Base-by-base conservation (phyloP, 306 rosid genomes). In the Cyamopsis tetragonoloba region DNA sequence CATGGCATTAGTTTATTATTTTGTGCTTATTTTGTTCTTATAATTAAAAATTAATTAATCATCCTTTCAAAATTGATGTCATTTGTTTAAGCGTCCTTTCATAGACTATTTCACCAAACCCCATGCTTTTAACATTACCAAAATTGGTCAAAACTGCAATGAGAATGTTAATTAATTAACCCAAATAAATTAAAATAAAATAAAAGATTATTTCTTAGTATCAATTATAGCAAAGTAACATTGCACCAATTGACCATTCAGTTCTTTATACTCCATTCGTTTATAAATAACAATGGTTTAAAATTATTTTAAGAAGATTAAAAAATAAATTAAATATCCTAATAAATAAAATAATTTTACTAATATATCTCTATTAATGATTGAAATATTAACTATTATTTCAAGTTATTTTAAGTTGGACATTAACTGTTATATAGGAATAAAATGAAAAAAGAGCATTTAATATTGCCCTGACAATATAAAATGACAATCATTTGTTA, bases 41-140 rank as follows among this genome's bases (percentile, higher is more conserved):
- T 68, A 49, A 24, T 34, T 8, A 31, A 44, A 57, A 60, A 12
- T 41, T 68, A 39, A 69, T 64, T 50, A 55, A 73, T 54, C 70
- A 55, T 44, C 18, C 22, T 61, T 39, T 7, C n/a, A n/a, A 65
- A 34, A 81, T 68, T 73, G 38, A 19, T 80, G 37, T 26, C 42
- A 80, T 73, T 76, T 20, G 80, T 81, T 83, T 77, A 68, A 55
- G 66, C 71, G 85, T 73, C 81, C 56, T 77, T 79, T 74, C 78
- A 38, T 14, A 4, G 2, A 48, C 82, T 74, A 37, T 74, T 75
- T 70, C 85, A 71, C 89, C 92, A 34, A 66, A 84, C 59, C 59
- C 42, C 18, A 39, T 31, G 68, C 35, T 31, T 50, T 47, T 56
- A 60, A 60, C 71, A 70, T 68, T 18, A 64, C 7, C 62, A 34